A percentile compares a stretch with the other conserved stretches of the same genome.
Evolutionary conservation across 176 grass and related monocot genomes (phyloP).

Genomic region (Chloris gayana): DNA sequence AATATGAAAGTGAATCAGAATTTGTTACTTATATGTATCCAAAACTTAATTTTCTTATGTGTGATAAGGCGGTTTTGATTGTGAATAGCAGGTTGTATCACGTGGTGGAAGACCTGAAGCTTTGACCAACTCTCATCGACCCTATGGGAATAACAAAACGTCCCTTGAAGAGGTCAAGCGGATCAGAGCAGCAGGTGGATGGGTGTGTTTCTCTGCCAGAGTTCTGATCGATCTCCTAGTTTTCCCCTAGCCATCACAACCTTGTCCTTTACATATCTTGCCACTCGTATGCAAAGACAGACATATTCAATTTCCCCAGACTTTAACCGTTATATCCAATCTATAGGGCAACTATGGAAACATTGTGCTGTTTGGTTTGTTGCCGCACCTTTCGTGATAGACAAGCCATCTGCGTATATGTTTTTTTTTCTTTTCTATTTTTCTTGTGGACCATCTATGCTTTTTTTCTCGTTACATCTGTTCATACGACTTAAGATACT

Average conservation of each 20-base stretch:
- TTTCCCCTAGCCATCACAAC: conserved; percentile 2
- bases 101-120: conserved; percentile 74
- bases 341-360: conserved; percentile 8
- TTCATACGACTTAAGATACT: conserved; percentile 13
- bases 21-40: neutral
- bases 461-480: neutral
- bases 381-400: neutral
- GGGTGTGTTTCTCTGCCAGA: conserved; percentile 85
- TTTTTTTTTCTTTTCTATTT: neutral
- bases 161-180: conserved; percentile 91
- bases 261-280: neutral
- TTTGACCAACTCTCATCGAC: conserved; percentile 81
- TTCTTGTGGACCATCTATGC: no score
- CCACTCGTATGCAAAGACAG: neutral
- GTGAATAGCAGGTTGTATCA: conserved; percentile 73
- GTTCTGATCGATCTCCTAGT: conserved; percentile 24
- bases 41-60: conserved; percentile 3
- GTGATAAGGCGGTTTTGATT: conserved; percentile 21
- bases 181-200: conserved; percentile 98
- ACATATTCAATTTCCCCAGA: neutral
- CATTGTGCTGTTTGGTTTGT: conserved; percentile 4
- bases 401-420: neutral
- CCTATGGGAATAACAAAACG: conserved; percentile 87
- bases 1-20: neutral
- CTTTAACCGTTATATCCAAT: neutral